Evolutionary conservation across 2,329 filamentous ascomycete species (phyloP).

Genomic region (Macrophomina tecta): DNA sequence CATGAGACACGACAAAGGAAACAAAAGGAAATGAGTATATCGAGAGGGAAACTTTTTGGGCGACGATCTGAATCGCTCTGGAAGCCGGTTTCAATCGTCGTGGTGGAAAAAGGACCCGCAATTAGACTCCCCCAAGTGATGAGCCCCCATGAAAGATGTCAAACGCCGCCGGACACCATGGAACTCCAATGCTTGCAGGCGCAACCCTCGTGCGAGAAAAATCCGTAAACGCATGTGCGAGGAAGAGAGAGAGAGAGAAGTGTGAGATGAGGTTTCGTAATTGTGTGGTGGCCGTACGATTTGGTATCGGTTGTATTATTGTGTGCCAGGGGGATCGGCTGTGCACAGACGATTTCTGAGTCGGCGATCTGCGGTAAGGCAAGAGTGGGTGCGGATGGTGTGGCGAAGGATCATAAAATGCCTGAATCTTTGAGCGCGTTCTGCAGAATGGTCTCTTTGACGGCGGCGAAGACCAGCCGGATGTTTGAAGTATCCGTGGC

Average conservation of each 20-base stretch:
- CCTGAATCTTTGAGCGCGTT: constrained; percentile 98
- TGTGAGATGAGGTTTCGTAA: constrained; percentile 26
- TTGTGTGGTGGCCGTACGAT: constrained; percentile 26
- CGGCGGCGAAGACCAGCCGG: constrained; percentile 93
- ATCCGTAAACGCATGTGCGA: constrained; percentile 26
- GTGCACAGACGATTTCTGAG: constrained; percentile 28
- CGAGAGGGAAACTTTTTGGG: constrained; percentile 26
- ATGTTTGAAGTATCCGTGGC: constrained; percentile 99
- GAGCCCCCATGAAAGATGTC: constrained; percentile 22
- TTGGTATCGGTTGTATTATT: constrained; percentile 28
- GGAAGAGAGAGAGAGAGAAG: constrained; percentile 8
- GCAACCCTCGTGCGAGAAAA: constrained; percentile 27
- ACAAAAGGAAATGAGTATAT: constrained; percentile 16
- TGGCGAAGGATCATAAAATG: constrained; percentile 65
- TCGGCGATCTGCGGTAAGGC: constrained; percentile 27
- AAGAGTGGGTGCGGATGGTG: constrained; percentile 17
- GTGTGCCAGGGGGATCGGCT: constrained; percentile 29
- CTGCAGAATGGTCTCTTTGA: constrained; percentile 98
- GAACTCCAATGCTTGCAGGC: constrained; percentile 29
- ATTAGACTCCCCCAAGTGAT: constrained; percentile 23
- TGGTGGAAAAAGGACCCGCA: constrained; percentile 12
- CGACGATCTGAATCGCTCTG: constrained; percentile 15
- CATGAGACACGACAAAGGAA: constrained; percentile 23
- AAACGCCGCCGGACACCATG: constrained; percentile 25
- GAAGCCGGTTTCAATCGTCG: constrained; percentile 19